Evolutionary conservation across 2,329 filamentous ascomycete species (phyloP).

Genomic region (Aphanocladium album): DNA sequence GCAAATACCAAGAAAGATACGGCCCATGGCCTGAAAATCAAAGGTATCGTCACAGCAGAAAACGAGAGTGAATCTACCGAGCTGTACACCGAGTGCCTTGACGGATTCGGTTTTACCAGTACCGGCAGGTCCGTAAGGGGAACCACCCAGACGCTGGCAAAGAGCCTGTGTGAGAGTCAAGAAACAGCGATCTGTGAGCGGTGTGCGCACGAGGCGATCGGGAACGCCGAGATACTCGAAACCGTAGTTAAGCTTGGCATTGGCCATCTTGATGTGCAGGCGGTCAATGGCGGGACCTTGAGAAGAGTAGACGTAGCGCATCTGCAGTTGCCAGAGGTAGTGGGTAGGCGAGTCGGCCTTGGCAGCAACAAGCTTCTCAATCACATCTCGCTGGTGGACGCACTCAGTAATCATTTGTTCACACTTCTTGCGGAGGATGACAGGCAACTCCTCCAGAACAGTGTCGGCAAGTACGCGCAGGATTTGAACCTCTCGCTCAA

Average conservation of each 20-base stretch:
- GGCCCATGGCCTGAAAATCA: slow-evolving; percentile 99
- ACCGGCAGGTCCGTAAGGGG: slow-evolving; percentile 93
- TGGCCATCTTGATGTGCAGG: slow-evolving; percentile 91
- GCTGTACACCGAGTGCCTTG: slow-evolving; percentile 92
- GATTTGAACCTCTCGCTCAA: slow-evolving; percentile 77
- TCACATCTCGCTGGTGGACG: slow-evolving; percentile 92
- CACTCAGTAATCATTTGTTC: slow-evolving; percentile 98
- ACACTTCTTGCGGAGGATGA: slow-evolving; percentile 89
- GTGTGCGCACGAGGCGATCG: slow-evolving; percentile 92
- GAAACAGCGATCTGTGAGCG: slow-evolving; percentile 96
- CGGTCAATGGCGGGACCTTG: slow-evolving; percentile 79
- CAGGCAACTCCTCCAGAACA: slow-evolving; percentile 82
- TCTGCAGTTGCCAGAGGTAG: slow-evolving; percentile 90
- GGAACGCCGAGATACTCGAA: slow-evolving; percentile 98
- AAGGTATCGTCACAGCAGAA: slow-evolving; percentile 99
- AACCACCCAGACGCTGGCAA: slow-evolving; percentile 91
- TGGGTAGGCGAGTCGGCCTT: slow-evolving; percentile 73
- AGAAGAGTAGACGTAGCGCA: slow-evolving; percentile 87
- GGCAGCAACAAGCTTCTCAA: slow-evolving; percentile 75
- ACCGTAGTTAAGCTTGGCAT: slow-evolving; percentile 89
- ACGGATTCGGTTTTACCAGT: slow-evolving; percentile 99
- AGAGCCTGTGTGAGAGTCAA: slow-evolving; percentile 93
- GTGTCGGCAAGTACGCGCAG: slow-evolving; percentile 81
- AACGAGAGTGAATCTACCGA: slow-evolving; percentile 95
- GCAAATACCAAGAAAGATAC: slow-evolving; percentile 98